These are phyloP conservation scores for Prunus fruticosa DNA, from an alignment of 306 rosid genomes.

Conservation along the genomic window DNA sequence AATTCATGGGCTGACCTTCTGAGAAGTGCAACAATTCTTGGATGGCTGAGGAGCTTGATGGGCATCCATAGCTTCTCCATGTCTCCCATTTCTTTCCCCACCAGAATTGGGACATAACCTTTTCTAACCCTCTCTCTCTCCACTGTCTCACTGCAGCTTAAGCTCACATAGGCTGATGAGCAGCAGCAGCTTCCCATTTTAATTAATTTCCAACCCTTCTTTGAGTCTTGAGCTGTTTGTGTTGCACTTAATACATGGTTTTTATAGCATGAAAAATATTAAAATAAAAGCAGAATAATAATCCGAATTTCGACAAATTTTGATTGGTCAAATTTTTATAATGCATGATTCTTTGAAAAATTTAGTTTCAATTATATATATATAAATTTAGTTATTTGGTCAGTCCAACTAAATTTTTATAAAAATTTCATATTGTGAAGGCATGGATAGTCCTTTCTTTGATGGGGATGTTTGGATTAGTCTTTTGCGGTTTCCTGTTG, in stretches of 20 bases:
- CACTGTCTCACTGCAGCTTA: background rate
- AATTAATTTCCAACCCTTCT: background rate
- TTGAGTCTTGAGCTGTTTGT: background rate
- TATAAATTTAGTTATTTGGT: background rate
- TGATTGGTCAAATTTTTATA: background rate
- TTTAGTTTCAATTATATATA: background rate
- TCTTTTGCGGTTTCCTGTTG: background rate
- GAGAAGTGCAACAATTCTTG: conserved; percentile 30
- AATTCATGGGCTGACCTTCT: conserved; percentile 26
- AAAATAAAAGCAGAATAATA: no score
- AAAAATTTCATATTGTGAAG: background rate
- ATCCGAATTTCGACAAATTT: no score
- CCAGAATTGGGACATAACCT: conserved; percentile 42
- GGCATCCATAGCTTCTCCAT: conserved; percentile 34
- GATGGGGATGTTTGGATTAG: background rate
- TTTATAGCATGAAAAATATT: background rate
- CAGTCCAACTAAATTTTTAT: background rate
- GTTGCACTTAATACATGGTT: background rate
- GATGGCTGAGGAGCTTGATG: conserved; percentile 34
- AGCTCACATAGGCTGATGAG: background rate
- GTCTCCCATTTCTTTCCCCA: conserved; percentile 26
- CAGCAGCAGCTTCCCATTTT: background rate
- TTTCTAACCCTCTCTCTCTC: conserved; percentile 14
- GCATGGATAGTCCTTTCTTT: background rate
- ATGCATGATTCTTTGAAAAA: background rate